These are phyloP conservation scores for Didymella segeticola DNA, from an alignment of 2,329 filamentous ascomycete species.

Conservation along the genomic window DNA sequence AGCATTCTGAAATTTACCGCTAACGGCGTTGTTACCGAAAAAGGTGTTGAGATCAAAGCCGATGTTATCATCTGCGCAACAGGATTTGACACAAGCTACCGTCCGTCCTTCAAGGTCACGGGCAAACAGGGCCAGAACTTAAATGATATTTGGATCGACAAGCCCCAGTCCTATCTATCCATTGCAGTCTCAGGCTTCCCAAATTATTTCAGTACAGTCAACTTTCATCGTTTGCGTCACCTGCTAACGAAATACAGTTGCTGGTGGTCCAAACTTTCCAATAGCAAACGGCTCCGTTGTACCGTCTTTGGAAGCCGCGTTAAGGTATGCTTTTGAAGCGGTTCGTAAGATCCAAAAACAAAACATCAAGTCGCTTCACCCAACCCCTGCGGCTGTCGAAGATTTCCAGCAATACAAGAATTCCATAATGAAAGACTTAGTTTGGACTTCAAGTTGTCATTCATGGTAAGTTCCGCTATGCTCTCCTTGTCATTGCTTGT, in stretches of 20 bases:
- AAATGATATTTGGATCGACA: neutral
- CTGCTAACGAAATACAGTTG: too few species aligned
- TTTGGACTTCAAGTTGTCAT: slow-evolving; percentile 22
- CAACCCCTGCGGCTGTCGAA: slow-evolving; percentile 39
- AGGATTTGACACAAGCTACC: neutral
- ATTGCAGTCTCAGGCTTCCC: neutral
- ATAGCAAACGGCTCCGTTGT: slow-evolving; percentile 51
- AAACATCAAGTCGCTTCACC: slow-evolving; percentile 48
- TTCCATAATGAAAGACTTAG: slow-evolving; percentile 36
- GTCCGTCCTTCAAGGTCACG: neutral
- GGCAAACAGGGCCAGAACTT: neutral
- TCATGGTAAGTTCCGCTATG: slow-evolving; percentile 25
- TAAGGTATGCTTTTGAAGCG: slow-evolving; percentile 48
- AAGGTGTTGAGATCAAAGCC: neutral
- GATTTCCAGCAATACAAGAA: slow-evolving; percentile 51
- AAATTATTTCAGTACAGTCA: too few species aligned
- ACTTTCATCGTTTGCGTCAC: too few species aligned
- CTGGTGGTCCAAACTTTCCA: slow-evolving; percentile 33
- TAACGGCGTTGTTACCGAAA: neutral
- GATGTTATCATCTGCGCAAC: neutral
- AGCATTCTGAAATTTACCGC: neutral
- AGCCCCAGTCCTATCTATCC: neutral
- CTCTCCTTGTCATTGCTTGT: too few species aligned
- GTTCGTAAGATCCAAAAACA: slow-evolving; percentile 52
- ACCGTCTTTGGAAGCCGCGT: slow-evolving; percentile 51